Evolutionary conservation across 352 stramenopile genomes (phyloP), one percentile per base, ranked within the genome.

Genomic region (Globisporangium apiculatum): DNA sequence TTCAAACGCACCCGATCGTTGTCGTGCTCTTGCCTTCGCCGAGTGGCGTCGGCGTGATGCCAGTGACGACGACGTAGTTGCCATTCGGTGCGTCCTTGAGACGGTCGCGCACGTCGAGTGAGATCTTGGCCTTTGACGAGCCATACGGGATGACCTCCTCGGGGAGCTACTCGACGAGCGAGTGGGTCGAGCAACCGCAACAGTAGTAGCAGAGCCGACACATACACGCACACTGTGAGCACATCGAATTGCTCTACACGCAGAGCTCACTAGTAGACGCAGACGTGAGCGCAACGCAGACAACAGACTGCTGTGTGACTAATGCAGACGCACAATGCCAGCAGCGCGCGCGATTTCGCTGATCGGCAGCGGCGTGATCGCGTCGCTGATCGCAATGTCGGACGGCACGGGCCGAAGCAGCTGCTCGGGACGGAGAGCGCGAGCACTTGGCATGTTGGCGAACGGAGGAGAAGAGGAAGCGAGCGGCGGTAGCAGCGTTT

Each of bases 11-110:
- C 78, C 98, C 96, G 14, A 98, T 98, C 2, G 96, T 99, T 7
- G 97, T 99, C n/a, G 97, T 99, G 58, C 88, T 98, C 71, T 99
- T 99, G 58, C 97, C 97, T 72, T 99, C 97, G 6, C 97, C 97
- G 10, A 99, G 73, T 6, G 96, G 96, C 35, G 97, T 99, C 5
- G 97, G 97, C 61, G 98, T 99, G 68, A 99, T 98, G 36, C 96
- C 97, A 50, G 91, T 97, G 5, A 97, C 86, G 9, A 99, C 94
- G 35, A 99, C 89, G 70, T 99, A 99, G 76, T 99, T 98, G 57
- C 93, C 96, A 55, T 98, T 90, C 2, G 78, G 68, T 18, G 75
- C 65, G 60, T 91, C 75, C 51, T 89, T 80, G 42, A 98, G 79
- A 43, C 93, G 87, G 57, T 97, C 77, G 38, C 89, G 87, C 59